Evolutionary conservation across 225 moss, liverwort and hornwort species (phyloP).

Genomic region (Thuidium tamariscinum): DNA sequence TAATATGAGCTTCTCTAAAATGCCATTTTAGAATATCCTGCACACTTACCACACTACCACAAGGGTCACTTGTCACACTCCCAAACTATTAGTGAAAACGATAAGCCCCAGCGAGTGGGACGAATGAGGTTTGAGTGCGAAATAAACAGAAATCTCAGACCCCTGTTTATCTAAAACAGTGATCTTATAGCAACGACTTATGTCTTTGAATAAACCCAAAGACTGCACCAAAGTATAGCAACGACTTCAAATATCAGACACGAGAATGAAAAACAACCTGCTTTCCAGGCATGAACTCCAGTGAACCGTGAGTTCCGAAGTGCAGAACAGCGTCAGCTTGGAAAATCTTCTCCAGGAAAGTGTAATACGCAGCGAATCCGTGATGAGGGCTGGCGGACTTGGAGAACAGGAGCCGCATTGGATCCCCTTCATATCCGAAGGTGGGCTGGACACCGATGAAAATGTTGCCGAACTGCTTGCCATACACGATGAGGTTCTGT

Average conservation of each 20-base stretch:
- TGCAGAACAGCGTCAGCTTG: conserved; percentile 88
- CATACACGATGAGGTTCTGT: conserved; percentile 83
- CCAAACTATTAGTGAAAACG: background rate
- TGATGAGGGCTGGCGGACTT: conserved; percentile 98
- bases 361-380: conserved; percentile 98
- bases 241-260: background rate
- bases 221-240: too few species aligned
- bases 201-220: too few species aligned
- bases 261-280: conserved; percentile 20
- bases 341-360: conserved; percentile 78
- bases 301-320: conserved; percentile 93
- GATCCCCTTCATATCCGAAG: conserved; percentile 98
- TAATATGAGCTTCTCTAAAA: background rate
- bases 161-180: background rate
- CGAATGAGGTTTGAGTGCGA: background rate
- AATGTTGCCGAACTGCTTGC: conserved; percentile 86
- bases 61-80: background rate
- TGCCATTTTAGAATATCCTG: background rate
- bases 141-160: background rate
- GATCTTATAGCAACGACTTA: background rate
- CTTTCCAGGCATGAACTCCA: conserved; percentile 99
- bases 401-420: conserved; percentile 92
- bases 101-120: too few species aligned
- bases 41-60: background rate
- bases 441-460: conserved; percentile 98